Evolutionary conservation across 2,329 filamentous ascomycete genomes (phyloP), one percentile per base, ranked within the genome.

Genomic region (Alternaria sp.): DNA sequence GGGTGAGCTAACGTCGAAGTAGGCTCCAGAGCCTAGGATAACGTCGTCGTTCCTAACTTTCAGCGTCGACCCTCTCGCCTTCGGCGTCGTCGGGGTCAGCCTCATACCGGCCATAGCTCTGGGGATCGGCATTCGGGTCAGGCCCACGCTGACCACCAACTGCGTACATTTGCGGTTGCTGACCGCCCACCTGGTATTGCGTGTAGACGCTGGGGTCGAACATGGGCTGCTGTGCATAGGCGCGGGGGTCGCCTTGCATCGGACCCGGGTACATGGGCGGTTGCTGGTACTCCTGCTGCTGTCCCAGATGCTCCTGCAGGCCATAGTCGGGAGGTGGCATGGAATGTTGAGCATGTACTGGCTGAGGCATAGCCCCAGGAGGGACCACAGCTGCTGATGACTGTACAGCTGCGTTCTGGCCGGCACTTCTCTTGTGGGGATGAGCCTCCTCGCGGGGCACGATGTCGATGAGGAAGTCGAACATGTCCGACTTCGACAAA

Each of bases 381-480:
- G 76, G 73, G 13, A 74, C 74, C 11, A 76, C 72, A 26, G 72
- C 46, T 81, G 83, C 75, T 87, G 79, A 67, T 59, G 78, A 76
- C 60, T 76, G 73, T 12, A 80, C 75, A 58, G 80, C 71, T 73
- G 83, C 65, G 59, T 71, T 78, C 68, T 75, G 76, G 49, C 72
- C 81, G 8, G 66, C 67, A 62, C 71, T 77, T 57, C 94, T 87
- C 83, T 97, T 97, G 44, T 93, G 93, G 21, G 91, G 89, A 10
- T 92, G 87, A 36, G 95, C 93, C 80, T 99, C 96, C 80, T 99
- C 96, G 56, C 96, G 90, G 4, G 96, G 96, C 6, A 99, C 96
- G 66, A 99, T 99, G 78, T 99, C 96, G 79, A 99, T 99, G 63
- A 99, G 86, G 82, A 99, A 99, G 83, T 99, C 96, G 80, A 99